Evolutionary conservation across 495 filamentous ascomycete species (phyloP), one percentile per base, ranked within the genome.

Genomic region (Terfezia claveryi): DNA sequence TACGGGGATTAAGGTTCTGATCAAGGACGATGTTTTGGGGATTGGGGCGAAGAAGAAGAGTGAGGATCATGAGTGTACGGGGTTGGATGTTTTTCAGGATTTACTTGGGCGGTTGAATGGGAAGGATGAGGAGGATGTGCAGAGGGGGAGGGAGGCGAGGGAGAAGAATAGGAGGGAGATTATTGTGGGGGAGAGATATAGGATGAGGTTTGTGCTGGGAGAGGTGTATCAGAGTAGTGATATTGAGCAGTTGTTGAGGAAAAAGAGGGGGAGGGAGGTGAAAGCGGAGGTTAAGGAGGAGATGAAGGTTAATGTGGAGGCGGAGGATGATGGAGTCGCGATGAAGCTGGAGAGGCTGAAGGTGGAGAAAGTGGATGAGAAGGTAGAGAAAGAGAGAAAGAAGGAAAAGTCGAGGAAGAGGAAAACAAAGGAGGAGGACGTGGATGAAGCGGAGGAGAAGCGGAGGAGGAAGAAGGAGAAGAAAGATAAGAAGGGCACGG

Each of bases 61-160:
- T 27, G 64, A 69, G n/a, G 70, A 73, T 51, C 77, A 82, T 53
- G 81, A 87, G 57, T 85, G 82, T 55, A 80, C 81, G 17, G 91
- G 88, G 0, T 73, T 94, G 11, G 81, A 87, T 60, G 81, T 76
- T 4, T 86, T 95, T 59, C 83, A 88, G 62, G 79, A 79, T 56
- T 66, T 98, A 2, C 72, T 98, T 17, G 88, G 91, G 50, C 73
- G 89, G 51, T 69, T 98, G 50, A 98, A 95, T 68, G 89, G 89
- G 23, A 92, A 86, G 66, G 78, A 73, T 41, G 82, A 85, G 55
- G 63, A 58, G 36, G 58, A 56, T 51, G 57, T 60, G 23, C 71
- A 77, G 66, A 70, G 73, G 54, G 72, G 68, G 41, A 69, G 78
- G 58, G 75, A 78, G 23, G 76, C 80, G 57, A 65, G 79, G 37